phyloP scores from a whole-genome alignment of 2,329 filamentous ascomycete genomes.

The Cryphonectria carpinicola region DNA sequence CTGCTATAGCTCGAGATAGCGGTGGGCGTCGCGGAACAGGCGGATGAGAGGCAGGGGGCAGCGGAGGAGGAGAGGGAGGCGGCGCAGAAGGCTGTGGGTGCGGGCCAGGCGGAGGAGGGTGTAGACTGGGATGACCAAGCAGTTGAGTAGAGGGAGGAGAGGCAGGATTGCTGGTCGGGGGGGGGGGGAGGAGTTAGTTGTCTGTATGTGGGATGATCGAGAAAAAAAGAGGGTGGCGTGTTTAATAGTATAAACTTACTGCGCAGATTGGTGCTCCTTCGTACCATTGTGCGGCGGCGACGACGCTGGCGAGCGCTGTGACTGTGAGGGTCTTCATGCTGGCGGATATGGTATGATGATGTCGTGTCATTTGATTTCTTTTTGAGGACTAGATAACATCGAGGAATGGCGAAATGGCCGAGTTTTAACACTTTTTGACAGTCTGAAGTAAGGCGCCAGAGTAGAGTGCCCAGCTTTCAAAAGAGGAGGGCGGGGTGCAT shows the following conservation, averaged over 20 bases:
- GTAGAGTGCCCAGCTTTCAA: not conserved
- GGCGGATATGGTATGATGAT: not conserved
- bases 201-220: not conserved
- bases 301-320: constrained; percentile 20
- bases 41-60: constrained; percentile 36
- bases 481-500: not conserved
- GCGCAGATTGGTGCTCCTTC: constrained; percentile 47
- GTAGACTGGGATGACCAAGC: constrained; percentile 25
- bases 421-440: not conserved
- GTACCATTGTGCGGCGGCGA: constrained; percentile 42
- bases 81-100: constrained; percentile 39
- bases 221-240: not conserved
- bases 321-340: constrained; percentile 23
- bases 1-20: constrained; percentile 39
- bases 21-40: constrained; percentile 39
- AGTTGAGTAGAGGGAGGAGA: constrained; percentile 43
- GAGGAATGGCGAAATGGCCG: not conserved
- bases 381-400: too few relatives aligned
- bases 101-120: constrained; percentile 35
- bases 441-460: not conserved
- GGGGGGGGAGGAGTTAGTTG: constrained; percentile 16
- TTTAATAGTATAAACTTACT: constrained; percentile 37
- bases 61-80: constrained; percentile 36
- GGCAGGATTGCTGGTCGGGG: constrained; percentile 44
- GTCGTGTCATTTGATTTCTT: too few relatives aligned